Percentiles rank a stretch among this genome's conserved stretches.
Conservation (phyloP, 1,139 yeast species). For the Yamadazyma diospyri region DNA sequence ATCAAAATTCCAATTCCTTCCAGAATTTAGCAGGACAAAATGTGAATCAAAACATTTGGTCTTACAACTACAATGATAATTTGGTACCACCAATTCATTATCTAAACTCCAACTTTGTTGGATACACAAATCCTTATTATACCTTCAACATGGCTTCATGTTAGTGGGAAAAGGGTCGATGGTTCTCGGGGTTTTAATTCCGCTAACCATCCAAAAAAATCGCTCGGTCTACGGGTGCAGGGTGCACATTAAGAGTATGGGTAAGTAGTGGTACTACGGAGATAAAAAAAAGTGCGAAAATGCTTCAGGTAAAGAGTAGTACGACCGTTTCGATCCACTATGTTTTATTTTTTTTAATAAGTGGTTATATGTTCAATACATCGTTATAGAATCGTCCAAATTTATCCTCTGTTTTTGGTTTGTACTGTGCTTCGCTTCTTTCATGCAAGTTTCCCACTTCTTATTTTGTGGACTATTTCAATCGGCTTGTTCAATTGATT, state of each 20-base stretch:
- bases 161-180: conserved; percentile 10
- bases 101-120: conserved; percentile 24
- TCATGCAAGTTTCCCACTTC: too few relatives aligned
- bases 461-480: too few relatives aligned
- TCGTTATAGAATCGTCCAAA: too few relatives aligned
- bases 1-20: conserved; percentile 2
- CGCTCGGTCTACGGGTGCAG: too few relatives aligned
- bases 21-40: conserved; percentile 1
- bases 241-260: too few relatives aligned
- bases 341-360: conserved; percentile 10
- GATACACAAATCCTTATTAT: conserved; percentile 41
- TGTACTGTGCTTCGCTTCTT: too few relatives aligned
- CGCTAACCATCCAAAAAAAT: too few relatives aligned
- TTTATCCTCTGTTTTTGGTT: too few relatives aligned
- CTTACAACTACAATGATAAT: conserved; percentile 14
- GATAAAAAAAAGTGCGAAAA: background rate
- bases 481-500: too few relatives aligned
- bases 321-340: conserved; percentile 5
- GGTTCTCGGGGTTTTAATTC: too few relatives aligned
- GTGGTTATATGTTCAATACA: conserved; percentile 8
- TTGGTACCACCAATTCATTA: conserved; percentile 15
- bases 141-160: conserved; percentile 34
- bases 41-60: conserved; percentile 16
- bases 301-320: background rate
- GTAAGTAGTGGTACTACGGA: too few relatives aligned